Percentiles rank a stretch among this genome's conserved stretches.
phyloP scores from a whole-genome alignment of 2,329 filamentous ascomycete genomes.

The Verticillium nonalfalfae region DNA sequence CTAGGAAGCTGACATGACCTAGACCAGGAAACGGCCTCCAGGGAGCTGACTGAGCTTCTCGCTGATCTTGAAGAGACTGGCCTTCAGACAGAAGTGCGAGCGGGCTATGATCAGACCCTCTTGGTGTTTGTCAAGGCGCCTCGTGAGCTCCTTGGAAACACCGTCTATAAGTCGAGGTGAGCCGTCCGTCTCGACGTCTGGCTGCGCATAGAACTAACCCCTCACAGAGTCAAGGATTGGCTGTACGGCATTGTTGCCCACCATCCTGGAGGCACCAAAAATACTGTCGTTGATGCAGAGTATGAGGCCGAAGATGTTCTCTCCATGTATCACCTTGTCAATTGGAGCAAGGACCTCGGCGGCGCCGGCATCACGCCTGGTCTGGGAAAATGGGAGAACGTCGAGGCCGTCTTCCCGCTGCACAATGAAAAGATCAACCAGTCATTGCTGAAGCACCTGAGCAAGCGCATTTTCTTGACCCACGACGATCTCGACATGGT shows the following conservation, averaged over 20 bases:
- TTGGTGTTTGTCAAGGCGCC: slow-evolving; percentile 62
- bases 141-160: slow-evolving; percentile 54
- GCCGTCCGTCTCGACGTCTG: not conserved
- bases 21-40: slow-evolving; percentile 26
- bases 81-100: slow-evolving; percentile 64
- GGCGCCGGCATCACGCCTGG: slow-evolving; percentile 57
- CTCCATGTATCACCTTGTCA: slow-evolving; percentile 63
- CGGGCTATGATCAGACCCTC: slow-evolving; percentile 60
- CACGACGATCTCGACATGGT: slow-evolving; percentile 50
- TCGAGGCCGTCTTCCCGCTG: slow-evolving; percentile 55
- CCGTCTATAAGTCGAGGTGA: slow-evolving; percentile 62
- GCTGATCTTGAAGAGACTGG: slow-evolving; percentile 55
- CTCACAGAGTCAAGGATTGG: slow-evolving; percentile 64
- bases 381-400: slow-evolving; percentile 51
- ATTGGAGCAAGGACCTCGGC: slow-evolving; percentile 49
- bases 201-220: not conserved
- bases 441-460: slow-evolving; percentile 49
- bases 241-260: slow-evolving; percentile 61
- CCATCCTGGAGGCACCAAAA: slow-evolving; percentile 49
- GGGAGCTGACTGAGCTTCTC: slow-evolving; percentile 39
- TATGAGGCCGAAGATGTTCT: slow-evolving; percentile 63
- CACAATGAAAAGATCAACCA: slow-evolving; percentile 54
- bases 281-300: slow-evolving; percentile 43
- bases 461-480: slow-evolving; percentile 43
- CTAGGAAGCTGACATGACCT: not conserved